Evolutionary conservation across 2,329 filamentous ascomycete genomes (phyloP).

Genomic region (Corniculantispora saksenae): DNA sequence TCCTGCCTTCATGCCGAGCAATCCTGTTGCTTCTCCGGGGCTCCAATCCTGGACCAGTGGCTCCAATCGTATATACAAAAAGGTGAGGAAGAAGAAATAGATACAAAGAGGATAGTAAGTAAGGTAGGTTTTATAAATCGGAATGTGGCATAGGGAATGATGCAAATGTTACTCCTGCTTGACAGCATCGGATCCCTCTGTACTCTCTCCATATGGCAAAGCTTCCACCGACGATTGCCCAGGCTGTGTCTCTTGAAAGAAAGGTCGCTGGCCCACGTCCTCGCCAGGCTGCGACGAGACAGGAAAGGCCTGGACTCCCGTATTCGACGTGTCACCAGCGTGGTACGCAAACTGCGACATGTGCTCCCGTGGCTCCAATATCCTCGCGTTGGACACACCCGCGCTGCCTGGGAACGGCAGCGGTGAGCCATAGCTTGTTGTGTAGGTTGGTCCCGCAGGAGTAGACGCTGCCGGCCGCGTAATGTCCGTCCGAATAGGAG

Average conservation of each 20-base stretch:
- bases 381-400: neutral
- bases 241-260: neutral
- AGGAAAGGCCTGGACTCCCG: neutral
- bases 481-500: slow-evolving; percentile 6
- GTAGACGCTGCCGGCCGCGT: neutral
- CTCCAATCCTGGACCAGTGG: slow-evolving; percentile 1
- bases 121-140: neutral
- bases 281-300: neutral
- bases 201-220: slow-evolving; percentile 1
- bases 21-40: slow-evolving; percentile 17
- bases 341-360: slow-evolving; percentile 10
- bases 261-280: neutral
- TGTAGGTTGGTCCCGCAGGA: slow-evolving; percentile 2
- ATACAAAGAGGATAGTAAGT: slow-evolving; percentile 10
- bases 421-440: neutral
- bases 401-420: neutral
- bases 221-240: neutral
- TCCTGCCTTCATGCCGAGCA: slow-evolving; percentile 12
- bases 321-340: neutral
- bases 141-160: neutral
- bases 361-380: slow-evolving; percentile 3
- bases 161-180: slow-evolving; percentile 6
- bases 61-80: slow-evolving; percentile 16
- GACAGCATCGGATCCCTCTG: neutral
- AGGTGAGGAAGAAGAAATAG: neutral